Conservation (phyloP, 2,329 filamentous ascomycete species). For the Aphanocladium album region DNA sequence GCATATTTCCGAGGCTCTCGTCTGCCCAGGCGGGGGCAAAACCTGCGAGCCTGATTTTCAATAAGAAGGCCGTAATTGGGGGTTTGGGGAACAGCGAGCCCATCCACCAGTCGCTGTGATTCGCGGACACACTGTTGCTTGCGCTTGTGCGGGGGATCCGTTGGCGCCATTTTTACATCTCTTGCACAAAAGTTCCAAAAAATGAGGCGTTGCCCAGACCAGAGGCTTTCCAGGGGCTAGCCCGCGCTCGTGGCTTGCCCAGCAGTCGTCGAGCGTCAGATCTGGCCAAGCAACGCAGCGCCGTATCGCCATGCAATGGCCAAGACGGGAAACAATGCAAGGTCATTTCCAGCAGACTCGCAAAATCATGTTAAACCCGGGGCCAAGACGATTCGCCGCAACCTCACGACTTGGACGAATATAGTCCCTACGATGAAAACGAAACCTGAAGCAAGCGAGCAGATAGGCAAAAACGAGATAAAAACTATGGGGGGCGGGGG, state of each 20-base stretch:
- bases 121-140: background rate
- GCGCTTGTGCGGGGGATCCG: background rate
- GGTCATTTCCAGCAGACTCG: background rate
- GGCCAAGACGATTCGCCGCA: background rate
- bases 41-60: background rate
- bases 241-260: conserved; percentile 1
- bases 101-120: background rate
- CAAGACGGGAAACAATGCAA: conserved; percentile 6
- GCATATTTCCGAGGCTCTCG: no score
- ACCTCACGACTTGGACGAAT: background rate
- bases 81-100: background rate
- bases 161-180: background rate
- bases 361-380: background rate
- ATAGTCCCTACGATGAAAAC: background rate
- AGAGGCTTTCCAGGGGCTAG: background rate
- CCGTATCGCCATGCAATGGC: conserved; percentile 12
- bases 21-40: no score
- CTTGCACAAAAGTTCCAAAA: conserved; percentile 3
- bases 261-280: background rate
- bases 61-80: background rate
- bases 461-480: background rate
- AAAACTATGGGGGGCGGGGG: background rate
- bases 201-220: background rate
- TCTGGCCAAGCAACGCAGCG: conserved; percentile 6
- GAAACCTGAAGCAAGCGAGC: background rate